Evolutionary conservation across 2,329 filamentous ascomycete genomes (phyloP), one percentile per base, ranked within the genome.

Genomic region (Penicillium sp.): DNA sequence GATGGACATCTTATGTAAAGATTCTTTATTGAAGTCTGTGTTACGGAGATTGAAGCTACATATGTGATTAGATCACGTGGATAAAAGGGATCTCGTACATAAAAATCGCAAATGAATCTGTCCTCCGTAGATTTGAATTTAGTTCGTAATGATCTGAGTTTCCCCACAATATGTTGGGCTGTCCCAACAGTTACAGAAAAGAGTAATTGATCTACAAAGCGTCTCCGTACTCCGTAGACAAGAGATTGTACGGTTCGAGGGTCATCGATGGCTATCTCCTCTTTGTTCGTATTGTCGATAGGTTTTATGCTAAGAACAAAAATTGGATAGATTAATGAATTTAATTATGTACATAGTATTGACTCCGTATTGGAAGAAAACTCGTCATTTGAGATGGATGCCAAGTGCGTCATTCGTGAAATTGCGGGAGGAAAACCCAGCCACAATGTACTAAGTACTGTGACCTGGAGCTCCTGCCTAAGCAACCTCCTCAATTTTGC

Each of bases 121-220:
- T 7, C 4, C 33, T 9, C 6, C n/a, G n/a, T 8, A 37, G n/a
- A 37, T 37, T 37, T 9, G 33, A 15, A 31, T 31, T 31, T 15
- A 18, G 33, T 18, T 37, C 33, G n/a, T 37, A 7, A n/a, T 8
- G n/a, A 37, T 37, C 18, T 12, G 22, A 20, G 15, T 37, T 9
- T n/a, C 29, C 50, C 18, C 40, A 48, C 48, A 29, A 45, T 26
- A 18, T 60, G 65, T 67, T 67, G 67, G 65, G 67, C 53, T 18
- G 33, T 37, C 66, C 64, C 68, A 70, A 70, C 67, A 65, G 11
- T 22, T 40, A 58, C 64, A 67, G 12, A 26, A 58, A 56, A 54
- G 7, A 29, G 58, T 53, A 59, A 56, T 43, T 60, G 61, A 64
- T 63, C 62, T 55, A 48, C 51, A 48, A 49, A 50, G 26, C 6